These are phyloP conservation scores for Kwoniella shandongensis DNA, from an alignment of 768 basidiomycete genomes.

Conservation along the genomic window DNA sequence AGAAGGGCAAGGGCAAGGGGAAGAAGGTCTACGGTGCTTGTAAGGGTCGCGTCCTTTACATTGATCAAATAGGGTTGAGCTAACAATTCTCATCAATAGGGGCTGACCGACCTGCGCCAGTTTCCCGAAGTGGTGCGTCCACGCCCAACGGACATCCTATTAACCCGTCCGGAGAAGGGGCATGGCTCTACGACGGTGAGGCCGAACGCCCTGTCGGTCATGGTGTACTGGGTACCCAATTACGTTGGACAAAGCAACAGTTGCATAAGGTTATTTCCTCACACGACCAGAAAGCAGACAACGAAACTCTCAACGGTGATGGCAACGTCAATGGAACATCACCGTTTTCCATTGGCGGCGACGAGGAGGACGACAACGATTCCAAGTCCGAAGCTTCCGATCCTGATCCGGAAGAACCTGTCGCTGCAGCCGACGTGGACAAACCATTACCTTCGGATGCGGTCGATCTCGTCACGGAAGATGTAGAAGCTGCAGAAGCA, in stretches of 20 bases:
- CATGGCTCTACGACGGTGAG: slow-evolving; percentile 48
- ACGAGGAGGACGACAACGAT: slow-evolving; percentile 15
- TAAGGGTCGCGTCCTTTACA: slow-evolving; percentile 25
- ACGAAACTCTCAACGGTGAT: neutral
- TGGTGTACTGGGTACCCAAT: slow-evolving; percentile 6
- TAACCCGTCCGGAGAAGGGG: slow-evolving; percentile 25
- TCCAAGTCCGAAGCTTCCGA: slow-evolving; percentile 9
- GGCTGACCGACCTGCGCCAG: slow-evolving; percentile 38
- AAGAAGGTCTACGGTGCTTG: slow-evolving; percentile 47
- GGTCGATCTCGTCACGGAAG: slow-evolving; percentile 83
- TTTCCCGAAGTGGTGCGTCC: slow-evolving; percentile 2
- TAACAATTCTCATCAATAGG: slow-evolving; percentile 25
- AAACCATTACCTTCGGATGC: slow-evolving; percentile 61
- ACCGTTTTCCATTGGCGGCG: slow-evolving; percentile 40
- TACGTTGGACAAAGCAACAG: slow-evolving; percentile 30
- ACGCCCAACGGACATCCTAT: slow-evolving; percentile 15
- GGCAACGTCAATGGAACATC: slow-evolving; percentile 24
- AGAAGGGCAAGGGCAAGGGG: slow-evolving; percentile 54
- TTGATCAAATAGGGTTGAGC: slow-evolving; percentile 2
- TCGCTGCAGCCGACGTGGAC: slow-evolving; percentile 21
- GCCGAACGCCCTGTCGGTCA: slow-evolving; percentile 29
- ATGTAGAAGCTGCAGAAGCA: slow-evolving; percentile 59
- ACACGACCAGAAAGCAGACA: slow-evolving; percentile 5
- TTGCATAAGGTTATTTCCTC: slow-evolving; percentile 15
- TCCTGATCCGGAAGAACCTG: slow-evolving; percentile 35